Conservation (phyloP, 2,329 filamentous ascomycete genomes). For the Cyphellophora attinorum region DNA sequence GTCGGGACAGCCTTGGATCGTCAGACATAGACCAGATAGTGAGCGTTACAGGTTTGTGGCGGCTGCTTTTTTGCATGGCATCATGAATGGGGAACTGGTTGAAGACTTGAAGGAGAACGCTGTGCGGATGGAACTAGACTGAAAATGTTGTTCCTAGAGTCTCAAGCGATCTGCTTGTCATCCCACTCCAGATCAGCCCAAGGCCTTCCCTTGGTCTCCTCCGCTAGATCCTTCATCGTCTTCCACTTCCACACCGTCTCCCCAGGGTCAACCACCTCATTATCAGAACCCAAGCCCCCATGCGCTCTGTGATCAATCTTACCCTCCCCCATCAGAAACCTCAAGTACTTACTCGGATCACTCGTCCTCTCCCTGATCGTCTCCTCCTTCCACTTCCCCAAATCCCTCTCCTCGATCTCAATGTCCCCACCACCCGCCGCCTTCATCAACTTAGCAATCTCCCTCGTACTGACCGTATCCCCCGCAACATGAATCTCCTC, state of each 20-base stretch:
- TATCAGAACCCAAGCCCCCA: constrained; percentile 20
- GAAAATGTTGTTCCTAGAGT: too few species aligned
- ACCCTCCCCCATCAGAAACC: constrained; percentile 27
- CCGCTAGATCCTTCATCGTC: constrained; percentile 20
- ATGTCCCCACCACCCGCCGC: constrained; percentile 18
- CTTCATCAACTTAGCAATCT: constrained; percentile 22
- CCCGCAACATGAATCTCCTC: constrained; percentile 20
- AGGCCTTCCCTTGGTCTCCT: constrained; percentile 19
- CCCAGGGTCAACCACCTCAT: constrained; percentile 22
- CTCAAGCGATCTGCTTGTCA: too few species aligned
- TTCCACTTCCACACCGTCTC: constrained; percentile 23
- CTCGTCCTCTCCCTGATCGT: constrained; percentile 5
- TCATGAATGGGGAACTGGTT: too few species aligned
- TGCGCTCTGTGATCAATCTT: constrained; percentile 17
- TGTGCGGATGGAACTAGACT: too few species aligned
- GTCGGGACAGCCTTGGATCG: too few species aligned
- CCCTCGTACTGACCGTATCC: constrained; percentile 17
- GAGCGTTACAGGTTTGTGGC: too few species aligned
- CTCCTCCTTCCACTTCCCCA: constrained; percentile 18
- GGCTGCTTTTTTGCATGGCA: too few species aligned
- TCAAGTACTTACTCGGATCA: constrained; percentile 15
- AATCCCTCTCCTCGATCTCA: constrained; percentile 16
- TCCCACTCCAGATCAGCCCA: constrained; percentile 16
- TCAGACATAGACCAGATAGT: too few species aligned
- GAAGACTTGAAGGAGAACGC: too few species aligned